Conservation (phyloP, 352 stramenopile genomes). For the Globisporangium parvum region DNA sequence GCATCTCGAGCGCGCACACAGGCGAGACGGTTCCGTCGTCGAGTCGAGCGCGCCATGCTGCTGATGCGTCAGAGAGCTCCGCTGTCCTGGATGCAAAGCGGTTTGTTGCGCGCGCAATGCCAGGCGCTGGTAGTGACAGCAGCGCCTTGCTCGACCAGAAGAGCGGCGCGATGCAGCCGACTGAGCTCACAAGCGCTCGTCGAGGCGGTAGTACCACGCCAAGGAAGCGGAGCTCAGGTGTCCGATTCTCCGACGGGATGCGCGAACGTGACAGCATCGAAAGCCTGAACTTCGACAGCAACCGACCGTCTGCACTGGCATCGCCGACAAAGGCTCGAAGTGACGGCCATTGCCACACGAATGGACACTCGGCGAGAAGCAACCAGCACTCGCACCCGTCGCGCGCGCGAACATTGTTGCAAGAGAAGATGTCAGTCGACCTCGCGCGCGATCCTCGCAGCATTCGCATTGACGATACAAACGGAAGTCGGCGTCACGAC, state of each 20-base stretch:
- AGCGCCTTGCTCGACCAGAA: not conserved
- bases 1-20: conserved; percentile 13
- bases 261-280: not conserved
- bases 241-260: not conserved
- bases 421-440: not conserved
- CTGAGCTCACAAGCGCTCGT: not conserved
- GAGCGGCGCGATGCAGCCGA: not conserved
- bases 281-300: too few relatives aligned
- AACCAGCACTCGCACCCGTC: too few relatives aligned
- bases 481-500: not conserved
- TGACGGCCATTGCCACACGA: not conserved
- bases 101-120: not conserved
- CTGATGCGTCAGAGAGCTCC: not conserved
- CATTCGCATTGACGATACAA: not conserved
- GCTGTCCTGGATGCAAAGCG: not conserved
- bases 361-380: not conserved
- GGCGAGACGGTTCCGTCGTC: conserved; percentile 9
- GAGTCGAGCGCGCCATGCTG: conserved; percentile 1
- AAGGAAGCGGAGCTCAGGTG: not conserved
- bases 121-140: not conserved
- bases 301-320: not conserved
- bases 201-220: not conserved
- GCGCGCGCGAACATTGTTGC: too few relatives aligned
- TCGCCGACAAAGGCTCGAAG: not conserved
- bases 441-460: not conserved